Conservation (phyloP, 345 rosid genomes). For the Brassica carinata region DNA sequence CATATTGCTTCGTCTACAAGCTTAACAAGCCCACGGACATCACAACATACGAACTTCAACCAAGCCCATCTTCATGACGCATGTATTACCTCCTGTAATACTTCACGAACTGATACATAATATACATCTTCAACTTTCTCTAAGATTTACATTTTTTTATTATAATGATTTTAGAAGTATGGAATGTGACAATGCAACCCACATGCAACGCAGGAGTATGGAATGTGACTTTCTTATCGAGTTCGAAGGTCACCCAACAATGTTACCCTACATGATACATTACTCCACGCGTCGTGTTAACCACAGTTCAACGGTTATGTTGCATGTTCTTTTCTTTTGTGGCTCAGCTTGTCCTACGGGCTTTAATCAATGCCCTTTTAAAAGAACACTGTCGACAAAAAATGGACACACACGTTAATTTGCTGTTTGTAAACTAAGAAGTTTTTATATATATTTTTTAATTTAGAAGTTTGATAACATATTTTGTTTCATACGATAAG, state of each 20-base stretch:
- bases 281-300: constrained; percentile 2
- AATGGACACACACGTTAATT: constrained; percentile 6
- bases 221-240: constrained; percentile 13
- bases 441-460: not conserved
- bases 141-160: not conserved
- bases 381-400: constrained; percentile 7
- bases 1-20: no score
- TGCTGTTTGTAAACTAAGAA: not conserved
- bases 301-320: not conserved
- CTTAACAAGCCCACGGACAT: no score
- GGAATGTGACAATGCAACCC: constrained; percentile 7
- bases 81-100: no score
- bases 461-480: not conserved
- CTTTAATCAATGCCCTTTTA: not conserved
- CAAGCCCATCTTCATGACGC: no score
- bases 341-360: constrained; percentile 1
- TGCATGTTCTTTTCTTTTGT: not conserved
- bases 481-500: not conserved
- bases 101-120: no score
- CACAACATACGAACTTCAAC: no score
- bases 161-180: not conserved
- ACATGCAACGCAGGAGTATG: not conserved
- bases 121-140: not conserved
- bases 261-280: constrained; percentile 15
- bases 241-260: constrained; percentile 5